Conservation (phyloP, 1,139 yeast genomes). For the Ogataea hybrid region DNA sequence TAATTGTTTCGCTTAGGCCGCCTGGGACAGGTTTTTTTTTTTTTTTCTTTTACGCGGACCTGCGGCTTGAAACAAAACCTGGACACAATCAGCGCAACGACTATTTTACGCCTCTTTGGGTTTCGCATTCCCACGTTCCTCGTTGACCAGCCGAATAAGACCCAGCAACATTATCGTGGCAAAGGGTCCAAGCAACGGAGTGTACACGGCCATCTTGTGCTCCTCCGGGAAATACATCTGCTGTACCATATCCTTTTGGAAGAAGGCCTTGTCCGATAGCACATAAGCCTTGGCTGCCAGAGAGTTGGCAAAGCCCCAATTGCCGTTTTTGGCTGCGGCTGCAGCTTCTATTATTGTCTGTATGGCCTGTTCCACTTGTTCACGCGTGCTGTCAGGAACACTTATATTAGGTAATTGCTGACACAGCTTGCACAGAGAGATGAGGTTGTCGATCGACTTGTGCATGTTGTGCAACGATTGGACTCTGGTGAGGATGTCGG, state of each 20-base stretch:
- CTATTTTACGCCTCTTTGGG: background rate
- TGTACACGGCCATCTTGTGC: constrained; percentile 88
- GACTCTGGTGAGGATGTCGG: constrained; percentile 65
- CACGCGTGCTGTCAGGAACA: constrained; percentile 65
- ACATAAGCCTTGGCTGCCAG: constrained; percentile 55
- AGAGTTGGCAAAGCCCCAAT: constrained; percentile 48
- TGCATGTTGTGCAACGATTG: constrained; percentile 53
- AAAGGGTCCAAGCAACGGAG: constrained; percentile 87
- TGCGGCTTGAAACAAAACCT: background rate
- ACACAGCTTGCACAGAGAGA: constrained; percentile 68
- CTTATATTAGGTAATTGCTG: constrained; percentile 73
- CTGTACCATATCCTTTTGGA: constrained; percentile 92
- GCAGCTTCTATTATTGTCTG: constrained; percentile 37
- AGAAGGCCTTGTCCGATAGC: constrained; percentile 74
- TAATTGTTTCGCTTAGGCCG: background rate
- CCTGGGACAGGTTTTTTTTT: background rate
- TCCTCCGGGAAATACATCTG: constrained; percentile 94
- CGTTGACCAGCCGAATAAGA: constrained; percentile 42
- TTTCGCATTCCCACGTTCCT: constrained; percentile 19
- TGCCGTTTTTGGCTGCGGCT: constrained; percentile 18
- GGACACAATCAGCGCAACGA: background rate
- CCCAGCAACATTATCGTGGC: constrained; percentile 68
- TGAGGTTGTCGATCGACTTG: constrained; percentile 53
- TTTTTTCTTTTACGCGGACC: background rate
- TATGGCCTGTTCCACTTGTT: constrained; percentile 45